Percentiles rank a stretch among this genome's conserved stretches.
These are phyloP conservation scores for Sporisorium exsertum DNA, from an alignment of 1,284 basidiomycete genomes.

Conservation along the genomic window DNA sequence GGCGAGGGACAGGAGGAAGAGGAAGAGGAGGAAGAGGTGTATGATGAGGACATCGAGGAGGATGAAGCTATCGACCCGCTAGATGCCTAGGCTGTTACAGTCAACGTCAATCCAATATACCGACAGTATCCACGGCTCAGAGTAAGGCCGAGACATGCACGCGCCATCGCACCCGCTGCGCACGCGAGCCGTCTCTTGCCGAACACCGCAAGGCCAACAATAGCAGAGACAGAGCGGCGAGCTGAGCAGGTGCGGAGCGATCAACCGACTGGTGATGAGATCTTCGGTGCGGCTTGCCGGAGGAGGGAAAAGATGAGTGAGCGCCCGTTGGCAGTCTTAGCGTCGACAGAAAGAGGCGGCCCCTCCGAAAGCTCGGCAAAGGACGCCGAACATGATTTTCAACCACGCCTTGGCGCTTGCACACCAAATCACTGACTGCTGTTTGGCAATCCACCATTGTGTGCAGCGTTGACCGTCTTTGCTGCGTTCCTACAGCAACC, in stretches of 20 bases:
- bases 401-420: neutral
- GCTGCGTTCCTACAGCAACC: neutral
- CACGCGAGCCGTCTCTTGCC: neutral
- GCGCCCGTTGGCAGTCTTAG: neutral
- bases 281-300: neutral
- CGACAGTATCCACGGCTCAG: neutral
- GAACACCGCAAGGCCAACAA: neutral
- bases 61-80: constrained; percentile 18
- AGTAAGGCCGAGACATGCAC: neutral
- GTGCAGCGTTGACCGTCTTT: neutral
- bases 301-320: neutral
- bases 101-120: neutral
- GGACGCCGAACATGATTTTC: neutral
- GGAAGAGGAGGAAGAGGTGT: constrained; percentile 28
- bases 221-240: neutral
- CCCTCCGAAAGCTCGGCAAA: constrained; percentile 3
- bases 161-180: neutral
- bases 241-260: no score
- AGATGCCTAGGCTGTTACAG: constrained; percentile 2
- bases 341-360: neutral
- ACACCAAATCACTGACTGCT: neutral
- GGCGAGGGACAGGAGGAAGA: constrained; percentile 9
- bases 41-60: constrained; percentile 19
- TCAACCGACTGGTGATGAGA: no score
- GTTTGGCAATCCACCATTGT: no score